Percentiles rank a stretch among this genome's conserved stretches.
Conservation (phyloP, 208 protist genomes). For the Naegleria gruberi region DNA sequence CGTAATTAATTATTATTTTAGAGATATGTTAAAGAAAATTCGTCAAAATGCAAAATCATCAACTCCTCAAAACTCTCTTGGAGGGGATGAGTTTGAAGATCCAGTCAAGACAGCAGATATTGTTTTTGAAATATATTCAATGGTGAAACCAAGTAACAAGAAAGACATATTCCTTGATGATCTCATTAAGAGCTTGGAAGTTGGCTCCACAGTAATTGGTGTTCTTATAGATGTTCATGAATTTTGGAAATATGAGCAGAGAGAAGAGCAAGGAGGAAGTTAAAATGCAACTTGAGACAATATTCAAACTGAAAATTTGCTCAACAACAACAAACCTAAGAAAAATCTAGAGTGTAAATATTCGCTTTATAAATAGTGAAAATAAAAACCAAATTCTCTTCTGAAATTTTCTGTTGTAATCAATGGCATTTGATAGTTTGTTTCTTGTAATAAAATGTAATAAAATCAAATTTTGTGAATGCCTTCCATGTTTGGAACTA, state of each 20-base stretch:
- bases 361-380: too few relatives aligned
- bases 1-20: slow-evolving; percentile 68
- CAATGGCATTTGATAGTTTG: too few relatives aligned
- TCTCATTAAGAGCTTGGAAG: slow-evolving; percentile 53
- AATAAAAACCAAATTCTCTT: too few relatives aligned
- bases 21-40: slow-evolving; percentile 69
- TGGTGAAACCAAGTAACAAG: slow-evolving; percentile 65
- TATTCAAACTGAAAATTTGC: too few relatives aligned
- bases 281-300: too few relatives aligned
- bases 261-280: slow-evolving; percentile 34
- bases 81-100: slow-evolving; percentile 46
- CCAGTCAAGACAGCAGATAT: slow-evolving; percentile 54
- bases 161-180: slow-evolving; percentile 69
- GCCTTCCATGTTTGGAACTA: too few relatives aligned
- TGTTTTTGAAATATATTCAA: slow-evolving; percentile 74
- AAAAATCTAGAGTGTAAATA: too few relatives aligned
- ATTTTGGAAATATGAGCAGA: slow-evolving; percentile 76
- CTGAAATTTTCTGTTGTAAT: too few relatives aligned
- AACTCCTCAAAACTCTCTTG: neutral
- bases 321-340: too few relatives aligned
- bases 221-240: slow-evolving; percentile 74
- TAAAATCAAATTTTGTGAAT: too few relatives aligned
- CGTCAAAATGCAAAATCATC: slow-evolving; percentile 40
- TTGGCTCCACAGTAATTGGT: slow-evolving; percentile 65
- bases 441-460: too few relatives aligned